Evolutionary conservation across 2,329 filamentous ascomycete species (phyloP).

Genomic region (Ascochyta viciae-villosae): DNA sequence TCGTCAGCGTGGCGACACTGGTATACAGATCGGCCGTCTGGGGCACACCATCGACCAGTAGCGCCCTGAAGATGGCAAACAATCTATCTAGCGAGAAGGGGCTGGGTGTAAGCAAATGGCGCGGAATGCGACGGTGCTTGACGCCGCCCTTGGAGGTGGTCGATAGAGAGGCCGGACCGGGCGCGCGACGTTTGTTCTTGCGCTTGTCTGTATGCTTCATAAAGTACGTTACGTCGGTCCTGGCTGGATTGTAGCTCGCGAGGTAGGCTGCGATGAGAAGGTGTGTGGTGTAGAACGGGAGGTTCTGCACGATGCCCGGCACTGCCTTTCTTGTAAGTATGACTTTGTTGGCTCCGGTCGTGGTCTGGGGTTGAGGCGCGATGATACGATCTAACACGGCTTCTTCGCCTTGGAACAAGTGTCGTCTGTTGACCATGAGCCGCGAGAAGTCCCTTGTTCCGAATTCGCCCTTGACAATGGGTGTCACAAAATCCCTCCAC

Average conservation of each 20-base stretch:
- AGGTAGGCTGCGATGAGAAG: constrained; percentile 80
- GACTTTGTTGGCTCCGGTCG: not conserved
- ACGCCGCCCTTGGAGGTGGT: constrained; percentile 23
- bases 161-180: constrained; percentile 20
- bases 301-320: constrained; percentile 49
- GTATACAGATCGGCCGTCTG: constrained; percentile 58
- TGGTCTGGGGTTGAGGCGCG: not conserved
- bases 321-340: constrained; percentile 12
- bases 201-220: constrained; percentile 69
- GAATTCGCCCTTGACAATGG: constrained; percentile 76
- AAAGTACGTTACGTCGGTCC: constrained; percentile 77
- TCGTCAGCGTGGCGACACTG: constrained; percentile 73
- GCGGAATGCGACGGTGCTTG: constrained; percentile 74
- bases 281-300: constrained; percentile 76
- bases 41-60: constrained; percentile 58
- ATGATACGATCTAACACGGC: constrained; percentile 70
- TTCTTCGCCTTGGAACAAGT: constrained; percentile 76
- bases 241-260: constrained; percentile 78
- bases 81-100: constrained; percentile 80
- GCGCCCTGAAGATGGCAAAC: constrained; percentile 76
- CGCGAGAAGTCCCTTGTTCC: constrained; percentile 82
- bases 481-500: constrained; percentile 85
- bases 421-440: constrained; percentile 74
- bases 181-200: constrained; percentile 53
- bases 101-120: constrained; percentile 78